Percentiles rank a stretch among this genome's conserved stretches.
Evolutionary conservation across 2,329 filamentous ascomycete species (phyloP).

Genomic region (Alternaria arbusti): DNA sequence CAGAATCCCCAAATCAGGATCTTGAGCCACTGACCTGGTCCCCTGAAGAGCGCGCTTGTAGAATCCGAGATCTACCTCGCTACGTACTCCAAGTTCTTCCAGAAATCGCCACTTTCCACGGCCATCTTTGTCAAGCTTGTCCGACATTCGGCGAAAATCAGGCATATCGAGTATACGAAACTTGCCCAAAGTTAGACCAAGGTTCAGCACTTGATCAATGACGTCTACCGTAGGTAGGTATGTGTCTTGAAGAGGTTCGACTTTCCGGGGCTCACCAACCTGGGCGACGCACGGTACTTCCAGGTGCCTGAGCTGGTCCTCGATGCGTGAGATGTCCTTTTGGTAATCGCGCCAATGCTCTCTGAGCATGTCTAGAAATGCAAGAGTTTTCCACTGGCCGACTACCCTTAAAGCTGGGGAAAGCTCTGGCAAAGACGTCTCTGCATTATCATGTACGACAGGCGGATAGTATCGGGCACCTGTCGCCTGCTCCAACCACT

Average conservation of each 20-base stretch:
- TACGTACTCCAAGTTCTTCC: conserved; percentile 16
- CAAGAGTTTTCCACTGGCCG: background rate
- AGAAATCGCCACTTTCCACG: conserved; percentile 19
- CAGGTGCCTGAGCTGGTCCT: background rate
- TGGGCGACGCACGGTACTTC: background rate
- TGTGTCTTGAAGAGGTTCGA: background rate
- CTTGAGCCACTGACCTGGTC: background rate
- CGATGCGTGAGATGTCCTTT: background rate
- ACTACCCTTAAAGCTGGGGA: conserved; percentile 10
- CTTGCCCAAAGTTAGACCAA: background rate
- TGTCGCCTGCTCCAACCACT: background rate
- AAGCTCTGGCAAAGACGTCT: conserved; percentile 8
- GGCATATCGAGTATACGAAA: background rate
- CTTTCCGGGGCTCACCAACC: background rate
- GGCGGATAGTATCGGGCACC: conserved; percentile 3
- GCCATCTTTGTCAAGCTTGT: background rate
- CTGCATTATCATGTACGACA: background rate
- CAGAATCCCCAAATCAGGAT: background rate
- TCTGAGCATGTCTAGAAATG: conserved; percentile 19
- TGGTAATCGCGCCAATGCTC: conserved; percentile 24
- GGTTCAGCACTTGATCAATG: background rate
- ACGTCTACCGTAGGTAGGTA: background rate
- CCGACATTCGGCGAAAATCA: background rate
- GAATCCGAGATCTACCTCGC: conserved; percentile 15
- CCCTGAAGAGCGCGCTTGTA: conserved; percentile 6